phyloP scores from a whole-genome alignment of 1,139 yeast species.

The Meyerozyma elateridarum region DNA sequence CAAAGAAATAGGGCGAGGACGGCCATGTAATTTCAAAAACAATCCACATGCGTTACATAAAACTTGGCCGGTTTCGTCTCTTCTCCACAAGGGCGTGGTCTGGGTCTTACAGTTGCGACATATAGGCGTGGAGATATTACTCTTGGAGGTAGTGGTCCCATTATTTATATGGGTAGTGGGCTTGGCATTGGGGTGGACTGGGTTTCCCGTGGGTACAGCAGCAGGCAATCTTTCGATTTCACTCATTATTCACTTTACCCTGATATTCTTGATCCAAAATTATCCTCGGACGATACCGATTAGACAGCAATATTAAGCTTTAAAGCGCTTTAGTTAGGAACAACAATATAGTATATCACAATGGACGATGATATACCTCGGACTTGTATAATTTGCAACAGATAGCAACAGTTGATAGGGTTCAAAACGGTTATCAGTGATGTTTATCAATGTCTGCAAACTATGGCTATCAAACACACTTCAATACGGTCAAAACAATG shows the following conservation, averaged over 20 bases:
- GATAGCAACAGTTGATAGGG: no score
- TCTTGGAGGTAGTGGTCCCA: conserved; percentile 42
- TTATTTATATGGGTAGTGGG: conserved; percentile 32
- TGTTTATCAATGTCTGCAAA: no score
- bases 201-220: conserved; percentile 7
- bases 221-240: conserved; percentile 27
- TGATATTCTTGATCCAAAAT: no score
- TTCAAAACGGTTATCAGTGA: no score
- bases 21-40: conserved; percentile 83
- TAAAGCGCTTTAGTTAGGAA: no score
- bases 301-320: no score
- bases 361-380: no score
- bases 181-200: conserved; percentile 25
- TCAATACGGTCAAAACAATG: no score
- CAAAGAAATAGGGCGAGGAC: conserved; percentile 85
- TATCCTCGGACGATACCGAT: no score
- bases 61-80: conserved; percentile 91
- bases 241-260: conserved; percentile 27
- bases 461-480: no score
- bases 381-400: no score
- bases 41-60: conserved; percentile 95
- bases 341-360: no score
- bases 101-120: conserved; percentile 91
- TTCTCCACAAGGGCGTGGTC: conserved; percentile 92
- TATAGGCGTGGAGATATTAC: conserved; percentile 58